A percentile compares a stretch with the other conserved stretches of the same genome.
phyloP scores from a whole-genome alignment of 371 early-diverging fungal species.

The Cokeromyces recurvatus region DNA sequence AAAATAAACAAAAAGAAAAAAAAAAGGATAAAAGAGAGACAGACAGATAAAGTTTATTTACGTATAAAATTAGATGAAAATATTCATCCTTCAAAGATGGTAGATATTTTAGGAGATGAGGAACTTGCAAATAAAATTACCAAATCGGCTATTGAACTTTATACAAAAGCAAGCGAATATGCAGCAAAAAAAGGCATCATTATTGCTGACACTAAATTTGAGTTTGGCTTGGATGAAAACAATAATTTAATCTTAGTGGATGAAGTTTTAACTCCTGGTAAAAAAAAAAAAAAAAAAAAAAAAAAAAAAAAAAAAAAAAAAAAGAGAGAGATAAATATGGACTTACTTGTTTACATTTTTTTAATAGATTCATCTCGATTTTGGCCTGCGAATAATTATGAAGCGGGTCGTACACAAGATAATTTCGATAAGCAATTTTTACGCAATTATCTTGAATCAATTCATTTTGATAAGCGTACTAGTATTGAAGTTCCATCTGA shows the following conservation, averaged over 20 bases:
- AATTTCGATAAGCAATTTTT: constrained; percentile 97
- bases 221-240: constrained; percentile 90
- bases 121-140: constrained; percentile 37
- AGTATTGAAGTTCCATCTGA: constrained; percentile 81
- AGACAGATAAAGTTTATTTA: neutral
- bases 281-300: neutral
- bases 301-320: no score
- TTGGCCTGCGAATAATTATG: constrained; percentile 87
- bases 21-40: neutral
- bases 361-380: constrained; percentile 90
- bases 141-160: constrained; percentile 37
- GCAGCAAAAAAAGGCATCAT: constrained; percentile 86
- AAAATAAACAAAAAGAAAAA: no score
- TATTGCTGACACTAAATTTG: constrained; percentile 98
- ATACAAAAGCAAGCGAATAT: constrained; percentile 64
- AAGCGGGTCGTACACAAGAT: constrained; percentile 79
- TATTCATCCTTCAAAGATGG: constrained; percentile 89
- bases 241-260: constrained; percentile 84
- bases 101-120: constrained; percentile 79
- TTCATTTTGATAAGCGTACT: constrained; percentile 84
- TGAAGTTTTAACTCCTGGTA: constrained; percentile 95
- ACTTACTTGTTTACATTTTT: neutral
- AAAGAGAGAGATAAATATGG: no score
- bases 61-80: constrained; percentile 72
- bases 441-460: constrained; percentile 87